Evolutionary conservation across 2,329 filamentous ascomycete species (phyloP), one percentile per base, ranked within the genome.

Genomic region (Bimuria novae-zelandiae): DNA sequence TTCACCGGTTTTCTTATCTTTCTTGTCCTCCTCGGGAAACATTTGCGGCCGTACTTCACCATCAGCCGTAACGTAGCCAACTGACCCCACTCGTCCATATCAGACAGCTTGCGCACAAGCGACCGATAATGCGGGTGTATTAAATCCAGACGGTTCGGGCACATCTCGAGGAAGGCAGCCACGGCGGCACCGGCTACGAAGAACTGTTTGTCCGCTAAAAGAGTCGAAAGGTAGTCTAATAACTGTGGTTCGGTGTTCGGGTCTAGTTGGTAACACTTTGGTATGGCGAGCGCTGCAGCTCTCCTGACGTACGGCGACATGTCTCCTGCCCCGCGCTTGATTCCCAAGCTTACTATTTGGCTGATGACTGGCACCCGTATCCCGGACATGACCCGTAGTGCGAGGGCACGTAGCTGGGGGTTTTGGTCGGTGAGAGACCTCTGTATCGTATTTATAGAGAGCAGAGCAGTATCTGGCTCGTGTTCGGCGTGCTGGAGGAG

Each of bases 81-180:
- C 75, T 99, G 94, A 36, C 92, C 89, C 94, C 94, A 99, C 76
- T 99, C 94, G 68, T 99, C 94, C 94, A 99, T 99, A 70, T 99
- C 94, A 21, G 97, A 91, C 47, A 97, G 78, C 78, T 97, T 96
- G 72, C 86, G 90, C 57, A 96, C 87, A 57, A 99, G 78, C 30
- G 84, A 81, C 45, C 90, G 85, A 75, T 97, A 99, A 70, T 96
- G 89, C 60, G 89, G 87, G 74, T 99, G 94, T 62, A 99, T 86
- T 54, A 99, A 77, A 70, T 97, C 92, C 59, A 96, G 82, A 49
- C 89, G 82, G 14, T 95, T 88, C 0, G 94, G 92, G 61, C 93
- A 97, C 23, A 97, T 81, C 60, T 96, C 91, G 72, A 95, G 75
- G 65, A 95, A 97, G 0, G 94, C 90, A 32, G 88, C 85, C 3